Conservation (phyloP, 805 yeast genomes). For the Candida maltosa region DNA sequence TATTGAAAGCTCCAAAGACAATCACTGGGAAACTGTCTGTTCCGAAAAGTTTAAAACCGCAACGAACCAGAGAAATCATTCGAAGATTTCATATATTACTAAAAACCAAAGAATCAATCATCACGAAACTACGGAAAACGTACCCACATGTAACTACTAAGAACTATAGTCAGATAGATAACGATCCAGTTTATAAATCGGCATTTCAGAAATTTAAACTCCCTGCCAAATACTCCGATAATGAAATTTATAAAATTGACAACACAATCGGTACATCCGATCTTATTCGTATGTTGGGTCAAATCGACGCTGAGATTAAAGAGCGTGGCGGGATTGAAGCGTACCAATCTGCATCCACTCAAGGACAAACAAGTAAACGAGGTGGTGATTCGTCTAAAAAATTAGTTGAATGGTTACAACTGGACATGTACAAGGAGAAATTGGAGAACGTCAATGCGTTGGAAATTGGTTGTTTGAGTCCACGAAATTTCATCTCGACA, state of each 20-base stretch:
- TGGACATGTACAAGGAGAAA: conserved; percentile 12
- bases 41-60: conserved; percentile 59
- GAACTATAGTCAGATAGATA: conserved; percentile 10
- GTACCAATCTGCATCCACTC: conserved; percentile 82
- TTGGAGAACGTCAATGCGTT: conserved; percentile 41
- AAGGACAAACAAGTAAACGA: conserved; percentile 72
- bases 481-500: conserved; percentile 64
- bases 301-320: conserved; percentile 59
- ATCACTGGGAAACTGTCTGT: conserved; percentile 26
- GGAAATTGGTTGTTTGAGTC: conserved; percentile 81
- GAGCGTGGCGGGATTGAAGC: conserved; percentile 72
- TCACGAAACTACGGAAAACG: conserved; percentile 29
- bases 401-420: conserved; percentile 68
- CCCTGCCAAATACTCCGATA: conserved; percentile 6
- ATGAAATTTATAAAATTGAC: conserved; percentile 17
- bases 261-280: conserved; percentile 10
- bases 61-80: conserved; percentile 69
- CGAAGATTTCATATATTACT: conserved; percentile 72
- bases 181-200: neutral
- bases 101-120: conserved; percentile 47
- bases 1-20: conserved; percentile 27
- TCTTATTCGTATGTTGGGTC: conserved; percentile 37
- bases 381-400: conserved; percentile 93
- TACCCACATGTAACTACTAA: conserved; percentile 14
- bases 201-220: conserved; percentile 2